Evolutionary conservation across 495 filamentous ascomycete genomes (phyloP).

Genomic region (Viridothelium virens): DNA sequence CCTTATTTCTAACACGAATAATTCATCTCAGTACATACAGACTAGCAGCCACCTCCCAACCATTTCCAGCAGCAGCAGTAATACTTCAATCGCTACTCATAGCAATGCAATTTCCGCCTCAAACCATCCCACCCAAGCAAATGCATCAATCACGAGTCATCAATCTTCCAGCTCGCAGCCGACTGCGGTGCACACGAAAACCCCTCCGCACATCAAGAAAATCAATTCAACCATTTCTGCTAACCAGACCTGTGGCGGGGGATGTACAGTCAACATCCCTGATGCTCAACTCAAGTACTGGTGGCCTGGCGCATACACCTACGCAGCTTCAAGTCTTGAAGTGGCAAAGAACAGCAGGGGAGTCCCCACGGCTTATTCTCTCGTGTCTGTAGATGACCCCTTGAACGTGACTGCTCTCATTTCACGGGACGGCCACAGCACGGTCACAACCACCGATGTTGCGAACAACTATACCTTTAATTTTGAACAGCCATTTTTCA

Average conservation of each 20-base stretch:
- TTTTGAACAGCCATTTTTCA: slow-evolving; percentile 17
- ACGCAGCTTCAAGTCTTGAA: slow-evolving; percentile 19
- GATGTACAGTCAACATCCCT: slow-evolving; percentile 20
- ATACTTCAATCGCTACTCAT: not conserved
- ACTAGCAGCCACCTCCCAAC: not conserved
- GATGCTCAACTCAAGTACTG: slow-evolving; percentile 22
- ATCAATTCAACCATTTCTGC: not conserved
- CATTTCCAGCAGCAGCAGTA: not conserved
- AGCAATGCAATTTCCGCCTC: not conserved
- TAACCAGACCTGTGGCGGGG: slow-evolving; percentile 13
- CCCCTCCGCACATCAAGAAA: slow-evolving; percentile 12
- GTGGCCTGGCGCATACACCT: slow-evolving; percentile 19
- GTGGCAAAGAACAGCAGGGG: not conserved
- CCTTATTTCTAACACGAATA: not conserved
- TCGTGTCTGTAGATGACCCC: slow-evolving; percentile 4
- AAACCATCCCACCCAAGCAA: not conserved
- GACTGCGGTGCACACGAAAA: not conserved
- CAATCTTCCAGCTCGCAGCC: slow-evolving; percentile 8
- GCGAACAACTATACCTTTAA: slow-evolving; percentile 19
- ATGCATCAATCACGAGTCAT: not conserved
- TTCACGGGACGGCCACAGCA: slow-evolving; percentile 12
- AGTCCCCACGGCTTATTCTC: slow-evolving; percentile 1
- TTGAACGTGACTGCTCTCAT: slow-evolving; percentile 29
- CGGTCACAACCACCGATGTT: slow-evolving; percentile 10
- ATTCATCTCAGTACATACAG: not conserved